phyloP scores from a whole-genome alignment of 768 basidiomycete species.

The Podaxis sp. region DNA sequence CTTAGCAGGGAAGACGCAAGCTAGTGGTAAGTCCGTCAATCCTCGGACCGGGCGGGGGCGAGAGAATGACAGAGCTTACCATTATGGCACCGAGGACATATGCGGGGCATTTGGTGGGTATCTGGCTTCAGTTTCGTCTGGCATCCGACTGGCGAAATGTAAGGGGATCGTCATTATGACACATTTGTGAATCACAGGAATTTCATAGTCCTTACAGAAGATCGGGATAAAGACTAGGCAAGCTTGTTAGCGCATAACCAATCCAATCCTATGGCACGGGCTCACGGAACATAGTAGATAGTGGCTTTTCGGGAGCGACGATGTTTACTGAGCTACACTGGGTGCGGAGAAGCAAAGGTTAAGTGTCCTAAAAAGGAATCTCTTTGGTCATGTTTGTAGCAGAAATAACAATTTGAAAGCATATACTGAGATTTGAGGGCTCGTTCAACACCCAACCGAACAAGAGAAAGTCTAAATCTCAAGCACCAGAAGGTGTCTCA shows the following conservation, averaged over 20 bases:
- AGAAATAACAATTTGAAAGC: neutral
- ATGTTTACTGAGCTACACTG: neutral
- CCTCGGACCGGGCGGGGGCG: neutral
- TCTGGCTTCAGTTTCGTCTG: slow-evolving; percentile 58
- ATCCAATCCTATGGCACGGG: slow-evolving; percentile 1
- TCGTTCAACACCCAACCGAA: slow-evolving; percentile 2
- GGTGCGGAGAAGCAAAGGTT: neutral
- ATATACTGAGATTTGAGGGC: neutral
- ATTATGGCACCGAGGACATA: slow-evolving; percentile 76
- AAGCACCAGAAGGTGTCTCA: neutral
- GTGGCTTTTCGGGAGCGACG: neutral
- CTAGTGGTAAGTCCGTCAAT: slow-evolving; percentile 31
- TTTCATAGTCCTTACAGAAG: slow-evolving; percentile 34
- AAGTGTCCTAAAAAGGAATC: neutral
- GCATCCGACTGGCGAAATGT: slow-evolving; percentile 56
- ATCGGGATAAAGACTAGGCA: slow-evolving; percentile 53
- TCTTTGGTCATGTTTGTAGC: slow-evolving; percentile 17
- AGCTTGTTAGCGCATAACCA: slow-evolving; percentile 24
- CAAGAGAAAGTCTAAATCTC: slow-evolving; percentile 6
- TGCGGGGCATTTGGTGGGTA: slow-evolving; percentile 47
- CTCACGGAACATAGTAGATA: slow-evolving; percentile 17
- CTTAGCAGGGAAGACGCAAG: slow-evolving; percentile 61
- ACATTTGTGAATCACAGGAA: slow-evolving; percentile 8
- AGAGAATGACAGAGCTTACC: slow-evolving; percentile 38
- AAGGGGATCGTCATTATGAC: slow-evolving; percentile 6